Percentiles rank a stretch among this genome's conserved stretches.
Evolutionary conservation across 306 rosid species (phyloP).

Genomic region (Erythrophleum fordii): DNA sequence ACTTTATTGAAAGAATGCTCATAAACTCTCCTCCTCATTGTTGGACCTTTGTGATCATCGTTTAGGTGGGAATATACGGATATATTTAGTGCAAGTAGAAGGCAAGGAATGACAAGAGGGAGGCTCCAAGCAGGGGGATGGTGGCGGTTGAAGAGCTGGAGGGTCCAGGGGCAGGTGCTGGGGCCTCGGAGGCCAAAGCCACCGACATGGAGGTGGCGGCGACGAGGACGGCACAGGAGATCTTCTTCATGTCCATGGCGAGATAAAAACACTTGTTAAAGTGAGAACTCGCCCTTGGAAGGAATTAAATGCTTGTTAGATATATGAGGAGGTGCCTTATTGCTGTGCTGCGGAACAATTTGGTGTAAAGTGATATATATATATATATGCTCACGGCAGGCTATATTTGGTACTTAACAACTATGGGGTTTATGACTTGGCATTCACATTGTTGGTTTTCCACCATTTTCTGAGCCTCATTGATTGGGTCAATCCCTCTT

Average conservation of each 20-base stretch:
- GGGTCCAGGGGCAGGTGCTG: constrained; percentile 6
- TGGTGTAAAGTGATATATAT: not conserved
- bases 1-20: not conserved
- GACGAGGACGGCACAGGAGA: not conserved
- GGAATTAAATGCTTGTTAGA: not conserved
- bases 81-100: constrained; percentile 1
- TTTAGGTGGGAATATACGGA: not conserved
- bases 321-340: not conserved
- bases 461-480: not conserved
- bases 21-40: not conserved
- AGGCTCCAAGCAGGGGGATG: constrained; percentile 14
- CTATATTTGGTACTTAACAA: not conserved
- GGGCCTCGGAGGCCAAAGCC: constrained; percentile 13
- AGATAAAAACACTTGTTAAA: not conserved
- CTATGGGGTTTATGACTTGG: too few species aligned
- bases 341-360: not conserved
- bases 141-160: not conserved
- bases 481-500: not conserved
- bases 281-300: not conserved
- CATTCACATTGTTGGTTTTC: not conserved
- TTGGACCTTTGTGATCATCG: not conserved
- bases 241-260: constrained; percentile 10
- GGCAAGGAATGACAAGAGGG: not conserved
- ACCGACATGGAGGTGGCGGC: constrained; percentile 17
- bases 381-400: not conserved